Conservation (phyloP, 2,329 filamentous ascomycete genomes). For the Fusarium veterinarium region DNA sequence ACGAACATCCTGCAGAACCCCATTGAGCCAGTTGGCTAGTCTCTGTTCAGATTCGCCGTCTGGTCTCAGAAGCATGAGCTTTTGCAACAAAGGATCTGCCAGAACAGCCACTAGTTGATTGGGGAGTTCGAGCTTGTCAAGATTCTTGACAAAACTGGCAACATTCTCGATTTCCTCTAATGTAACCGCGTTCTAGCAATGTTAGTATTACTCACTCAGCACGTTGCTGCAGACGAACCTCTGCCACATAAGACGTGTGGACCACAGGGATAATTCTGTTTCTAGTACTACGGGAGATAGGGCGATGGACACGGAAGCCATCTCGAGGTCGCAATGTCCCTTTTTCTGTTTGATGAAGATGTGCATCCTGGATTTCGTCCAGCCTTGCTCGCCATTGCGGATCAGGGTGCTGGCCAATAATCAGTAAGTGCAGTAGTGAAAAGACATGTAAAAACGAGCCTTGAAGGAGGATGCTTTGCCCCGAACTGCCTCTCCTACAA, state of each 20-base stretch:
- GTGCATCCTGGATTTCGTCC: constrained; percentile 71
- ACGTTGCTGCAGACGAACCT: constrained; percentile 57
- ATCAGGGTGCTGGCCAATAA: constrained; percentile 72
- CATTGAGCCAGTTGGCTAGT: constrained; percentile 69
- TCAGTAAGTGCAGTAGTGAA: neutral
- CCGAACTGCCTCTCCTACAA: constrained; percentile 75
- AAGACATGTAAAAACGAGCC: constrained; percentile 47
- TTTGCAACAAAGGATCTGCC: constrained; percentile 81
- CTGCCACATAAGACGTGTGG: constrained; percentile 78
- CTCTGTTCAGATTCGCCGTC: constrained; percentile 62
- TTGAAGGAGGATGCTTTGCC: constrained; percentile 72
- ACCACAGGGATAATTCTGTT: constrained; percentile 71
- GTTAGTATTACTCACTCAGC: constrained; percentile 21
- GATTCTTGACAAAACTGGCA: constrained; percentile 73
- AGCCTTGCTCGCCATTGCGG: constrained; percentile 77
- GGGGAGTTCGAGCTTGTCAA: constrained; percentile 84
- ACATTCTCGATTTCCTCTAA: constrained; percentile 83
- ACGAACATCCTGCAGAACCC: constrained; percentile 66
- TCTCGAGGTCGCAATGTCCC: constrained; percentile 48
- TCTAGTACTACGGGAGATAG: constrained; percentile 43
- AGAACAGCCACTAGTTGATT: constrained; percentile 84
- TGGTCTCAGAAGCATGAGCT: constrained; percentile 75
- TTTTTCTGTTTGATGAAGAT: constrained; percentile 61
- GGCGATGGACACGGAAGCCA: constrained; percentile 73
- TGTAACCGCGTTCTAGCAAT: constrained; percentile 66